phyloP scores from a whole-genome alignment of 148 eudicot genomes.

The Polygonum aviculare region DNA sequence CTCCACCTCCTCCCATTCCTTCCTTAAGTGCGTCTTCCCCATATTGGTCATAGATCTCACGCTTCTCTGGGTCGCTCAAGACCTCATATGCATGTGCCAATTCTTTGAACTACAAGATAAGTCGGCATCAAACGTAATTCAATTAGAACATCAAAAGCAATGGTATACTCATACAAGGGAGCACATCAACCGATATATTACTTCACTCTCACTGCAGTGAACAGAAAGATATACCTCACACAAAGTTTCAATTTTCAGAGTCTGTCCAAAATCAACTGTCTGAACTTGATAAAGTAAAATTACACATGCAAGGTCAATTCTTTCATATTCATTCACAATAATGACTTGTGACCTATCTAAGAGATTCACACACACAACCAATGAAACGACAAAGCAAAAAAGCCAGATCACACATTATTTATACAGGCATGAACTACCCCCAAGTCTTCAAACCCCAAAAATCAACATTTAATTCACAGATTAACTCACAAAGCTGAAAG shows the following conservation, averaged over 20 bases:
- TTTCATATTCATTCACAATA: not conserved
- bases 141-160: not conserved
- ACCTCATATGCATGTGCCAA: constrained; percentile 51
- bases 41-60: constrained; percentile 49
- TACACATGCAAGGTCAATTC: not conserved
- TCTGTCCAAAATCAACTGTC: not conserved
- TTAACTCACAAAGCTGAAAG: not conserved
- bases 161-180: not conserved
- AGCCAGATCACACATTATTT: not conserved
- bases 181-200: not conserved
- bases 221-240: not conserved
- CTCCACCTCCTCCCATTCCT: constrained; percentile 51
- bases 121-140: not conserved
- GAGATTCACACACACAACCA: not conserved
- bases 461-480: no score
- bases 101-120: constrained; percentile 33
- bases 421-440: not conserved
- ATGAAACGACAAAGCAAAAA: not conserved
- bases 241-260: not conserved
- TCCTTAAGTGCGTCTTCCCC: constrained; percentile 56
- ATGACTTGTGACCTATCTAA: not conserved
- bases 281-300: not conserved
- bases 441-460: not conserved
- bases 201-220: not conserved
- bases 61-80: constrained; percentile 43